Evolutionary conservation across 139 green algal species (phyloP).

Genomic region (Asterochloris sp.): DNA sequence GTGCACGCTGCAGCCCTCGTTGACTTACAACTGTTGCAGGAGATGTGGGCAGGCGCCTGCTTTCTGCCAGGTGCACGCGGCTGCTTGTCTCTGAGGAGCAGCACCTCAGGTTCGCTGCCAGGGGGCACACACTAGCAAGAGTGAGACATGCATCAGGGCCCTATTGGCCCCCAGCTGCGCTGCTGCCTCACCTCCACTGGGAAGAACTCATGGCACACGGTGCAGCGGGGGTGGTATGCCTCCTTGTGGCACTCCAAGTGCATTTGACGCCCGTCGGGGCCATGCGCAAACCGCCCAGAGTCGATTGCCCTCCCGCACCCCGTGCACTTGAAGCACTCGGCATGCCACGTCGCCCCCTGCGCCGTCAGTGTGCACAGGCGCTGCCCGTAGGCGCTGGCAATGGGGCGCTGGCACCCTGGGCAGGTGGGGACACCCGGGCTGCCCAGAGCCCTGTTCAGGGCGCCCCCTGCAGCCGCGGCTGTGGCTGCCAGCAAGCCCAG

Average conservation of each 20-base stretch:
- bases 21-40: background rate
- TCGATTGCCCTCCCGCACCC: slow-evolving; percentile 48
- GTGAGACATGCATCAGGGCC: background rate
- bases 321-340: slow-evolving; percentile 40
- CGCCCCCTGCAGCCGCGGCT: slow-evolving; percentile 11
- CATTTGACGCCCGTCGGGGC: slow-evolving; percentile 29
- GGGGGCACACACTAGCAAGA: background rate
- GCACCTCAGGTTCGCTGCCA: background rate
- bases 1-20: background rate
- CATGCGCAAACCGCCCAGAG: slow-evolving; percentile 3
- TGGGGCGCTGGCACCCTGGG: background rate
- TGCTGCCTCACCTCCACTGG: slow-evolving; percentile 13
- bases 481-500: slow-evolving; percentile 1
- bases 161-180: background rate
- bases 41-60: background rate
- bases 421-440: background rate
- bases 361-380: background rate
- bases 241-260: slow-evolving; percentile 49
- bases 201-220: slow-evolving; percentile 57
- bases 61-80: background rate
- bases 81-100: background rate
- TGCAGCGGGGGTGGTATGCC: slow-evolving; percentile 50
- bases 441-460: background rate
- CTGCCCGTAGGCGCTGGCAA: background rate
- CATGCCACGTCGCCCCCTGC: slow-evolving; percentile 48